Base-by-base conservation (phyloP, 768 basidiomycete genomes). In the Paxillus involutus region DNA sequence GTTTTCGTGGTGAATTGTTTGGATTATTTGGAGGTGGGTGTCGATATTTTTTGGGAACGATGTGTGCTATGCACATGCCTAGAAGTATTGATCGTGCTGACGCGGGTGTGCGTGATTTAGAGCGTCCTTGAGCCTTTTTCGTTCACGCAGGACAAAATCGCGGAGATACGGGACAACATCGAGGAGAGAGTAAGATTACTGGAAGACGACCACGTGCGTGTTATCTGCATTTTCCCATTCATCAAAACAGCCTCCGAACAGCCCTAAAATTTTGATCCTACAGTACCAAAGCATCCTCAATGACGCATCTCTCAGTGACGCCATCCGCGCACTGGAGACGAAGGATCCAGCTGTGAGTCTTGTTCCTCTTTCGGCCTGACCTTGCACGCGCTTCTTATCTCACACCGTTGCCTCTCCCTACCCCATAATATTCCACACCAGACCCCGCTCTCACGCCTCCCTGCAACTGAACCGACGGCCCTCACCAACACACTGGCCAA, bases 1-100 rank as follows among this genome's bases (percentile, higher is more conserved):
- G 81, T 97, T 0, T 98, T 92, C 65, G 77, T 91, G 49, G 75
- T 97, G 59, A 98, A 98, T 63, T 96, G 89, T 55, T 69, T 93
- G 58, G 84, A 81, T 16, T 94, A 93, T 67, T 70, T 97, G 13
- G 82, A 87, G 78, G 94, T 94, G 45, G 29, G 80, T 70, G 19
- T 37, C 26, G 12, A 51, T 21, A 4, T 45, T 21, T 6, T 53
- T 19, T 42, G 13, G 52, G 13, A 32, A 16, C 30, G 13, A 21
- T 36, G 41, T 12, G 11, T 6, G 13, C 40, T n/a, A 29, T 24
- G 30, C 16, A 10, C 14, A 36, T 13, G 29, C 30, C 17, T 44
- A 33, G 12, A 8, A n/a, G n/a, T 55, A 44, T 35, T 42, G 24
- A 52, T 40, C 45, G 42, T 32, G 16, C 36, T 62, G 11, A 58